Conservation (phyloP, 2,329 filamentous ascomycete genomes). For the Botryotinia narcissicola region DNA sequence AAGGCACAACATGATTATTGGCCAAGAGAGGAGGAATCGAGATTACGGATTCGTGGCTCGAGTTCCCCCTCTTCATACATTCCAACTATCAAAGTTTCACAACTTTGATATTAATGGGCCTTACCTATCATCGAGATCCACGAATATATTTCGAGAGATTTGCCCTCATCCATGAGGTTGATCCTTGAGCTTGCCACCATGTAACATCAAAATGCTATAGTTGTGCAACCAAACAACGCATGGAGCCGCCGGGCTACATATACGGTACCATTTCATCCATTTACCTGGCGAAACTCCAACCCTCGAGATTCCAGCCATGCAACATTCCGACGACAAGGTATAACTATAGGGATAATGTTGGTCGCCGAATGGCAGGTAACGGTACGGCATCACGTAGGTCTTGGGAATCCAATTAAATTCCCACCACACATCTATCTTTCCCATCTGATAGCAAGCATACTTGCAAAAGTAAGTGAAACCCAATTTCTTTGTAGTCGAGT, state of each 20-base stretch:
- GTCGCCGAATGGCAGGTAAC: slow-evolving; percentile 17
- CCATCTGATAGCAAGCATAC: slow-evolving; percentile 7
- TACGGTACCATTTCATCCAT: slow-evolving; percentile 17
- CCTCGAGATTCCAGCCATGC: slow-evolving; percentile 14
- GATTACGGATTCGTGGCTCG: neutral
- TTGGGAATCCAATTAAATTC: neutral
- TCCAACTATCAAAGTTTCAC: slow-evolving; percentile 9
- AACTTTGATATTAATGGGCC: neutral
- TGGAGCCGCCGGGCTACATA: slow-evolving; percentile 14
- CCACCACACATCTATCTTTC: neutral
- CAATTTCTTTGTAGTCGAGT: neutral
- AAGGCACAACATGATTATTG: slow-evolving; percentile 12
- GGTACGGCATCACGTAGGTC: slow-evolving; percentile 8
- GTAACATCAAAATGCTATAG: slow-evolving; percentile 11
- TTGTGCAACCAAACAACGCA: slow-evolving; percentile 14
- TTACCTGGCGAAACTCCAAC: slow-evolving; percentile 12
- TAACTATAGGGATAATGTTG: slow-evolving; percentile 15
- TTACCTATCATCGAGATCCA: slow-evolving; percentile 20
- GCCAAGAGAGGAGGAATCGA: slow-evolving; percentile 2
- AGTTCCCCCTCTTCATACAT: neutral
- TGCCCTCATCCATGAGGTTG: neutral
- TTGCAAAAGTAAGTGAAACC: neutral
- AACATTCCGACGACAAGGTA: slow-evolving; percentile 9
- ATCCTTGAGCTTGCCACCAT: slow-evolving; percentile 8
- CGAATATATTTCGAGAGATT: slow-evolving; percentile 8